Evolutionary conservation across 345 rosid species (phyloP), one percentile per base, ranked within the genome.

Genomic region (Bretschneidera sinensis): DNA sequence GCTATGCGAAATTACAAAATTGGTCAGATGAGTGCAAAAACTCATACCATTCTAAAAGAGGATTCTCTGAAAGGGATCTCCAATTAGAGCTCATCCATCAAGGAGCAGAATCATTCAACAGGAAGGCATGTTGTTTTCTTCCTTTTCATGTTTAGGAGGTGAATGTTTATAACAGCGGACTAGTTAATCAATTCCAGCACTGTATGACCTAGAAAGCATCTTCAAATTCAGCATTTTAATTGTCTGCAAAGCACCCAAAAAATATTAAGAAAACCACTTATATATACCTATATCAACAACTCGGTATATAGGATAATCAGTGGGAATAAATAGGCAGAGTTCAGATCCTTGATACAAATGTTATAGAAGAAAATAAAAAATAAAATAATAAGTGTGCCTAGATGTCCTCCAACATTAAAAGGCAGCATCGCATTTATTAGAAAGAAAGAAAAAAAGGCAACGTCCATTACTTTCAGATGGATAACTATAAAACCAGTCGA

Each of bases 1-100:
- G 34, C 51, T 63, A 51, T 68, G 24, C 51, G 39, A 60, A 39
- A 13, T 58, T 73, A 73, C 83, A 76, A 79, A 79, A 79, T 62
- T 76, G 81, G 62, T n/a, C n/a, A n/a, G n/a, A n/a, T 71, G 63
- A 28, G 67, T 21, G 53, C 58, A 57, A 39, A 66, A 48, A 39
- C 69, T 68, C 58, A 7, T 51, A 55, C 54, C 59, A 57, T 21
- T 62, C 7, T 15, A 21, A 51, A 11, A 31, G 50, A 31, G 48
- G 24, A 34, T 15, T 71, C 60, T 68, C 74, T 19, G 49, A 9
- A 24, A 28, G 35, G 22, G 54, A 68, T 39, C 64, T 58, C 49
- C 45, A 28, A 39, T 49, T 13, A 50, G 28, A 67, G 24, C 65
- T 11, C 24, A 52, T 39, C 11, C 16, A 14, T 39, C 17, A 48